phyloP scores from a whole-genome alignment of 148 eudicot genomes.

The Heliosperma pusillum region DNA sequence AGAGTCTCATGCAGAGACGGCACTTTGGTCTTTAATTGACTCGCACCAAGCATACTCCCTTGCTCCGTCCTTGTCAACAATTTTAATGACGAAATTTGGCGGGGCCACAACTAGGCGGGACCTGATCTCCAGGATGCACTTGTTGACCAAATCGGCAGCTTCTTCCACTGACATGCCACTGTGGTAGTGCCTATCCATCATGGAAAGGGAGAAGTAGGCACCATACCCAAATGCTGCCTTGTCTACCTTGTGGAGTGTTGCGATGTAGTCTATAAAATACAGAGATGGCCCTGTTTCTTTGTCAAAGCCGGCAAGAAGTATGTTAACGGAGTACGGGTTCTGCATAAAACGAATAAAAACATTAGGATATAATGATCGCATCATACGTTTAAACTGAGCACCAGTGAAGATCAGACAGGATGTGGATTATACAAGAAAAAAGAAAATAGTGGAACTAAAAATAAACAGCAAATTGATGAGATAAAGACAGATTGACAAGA shows the following conservation, averaged over 20 bases:
- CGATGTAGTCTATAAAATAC: slow-evolving; percentile 76
- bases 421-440: not conserved
- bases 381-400: not conserved
- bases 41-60: slow-evolving; percentile 74
- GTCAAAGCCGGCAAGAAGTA: slow-evolving; percentile 83
- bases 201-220: slow-evolving; percentile 68
- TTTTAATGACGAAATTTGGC: slow-evolving; percentile 79
- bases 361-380: not conserved
- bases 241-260: slow-evolving; percentile 80
- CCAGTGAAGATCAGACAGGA: not conserved
- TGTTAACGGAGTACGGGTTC: slow-evolving; percentile 78
- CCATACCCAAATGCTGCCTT: slow-evolving; percentile 93
- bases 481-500: not conserved
- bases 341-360: slow-evolving; percentile 27
- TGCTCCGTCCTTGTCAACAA: slow-evolving; percentile 80
- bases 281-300: slow-evolving; percentile 78
- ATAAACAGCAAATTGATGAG: not conserved
- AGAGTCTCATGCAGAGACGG: slow-evolving; percentile 11
- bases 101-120: slow-evolving; percentile 87
- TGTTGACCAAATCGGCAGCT: slow-evolving; percentile 72
- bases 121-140: slow-evolving; percentile 67
- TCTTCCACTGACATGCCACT: slow-evolving; percentile 69
- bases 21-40: slow-evolving; percentile 53
- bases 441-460: not conserved
- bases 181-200: slow-evolving; percentile 84